Evolutionary conservation across 2,329 filamentous ascomycete genomes (phyloP), one percentile per base, ranked within the genome.

Genomic region (Podosphaera leucotricha): DNA sequence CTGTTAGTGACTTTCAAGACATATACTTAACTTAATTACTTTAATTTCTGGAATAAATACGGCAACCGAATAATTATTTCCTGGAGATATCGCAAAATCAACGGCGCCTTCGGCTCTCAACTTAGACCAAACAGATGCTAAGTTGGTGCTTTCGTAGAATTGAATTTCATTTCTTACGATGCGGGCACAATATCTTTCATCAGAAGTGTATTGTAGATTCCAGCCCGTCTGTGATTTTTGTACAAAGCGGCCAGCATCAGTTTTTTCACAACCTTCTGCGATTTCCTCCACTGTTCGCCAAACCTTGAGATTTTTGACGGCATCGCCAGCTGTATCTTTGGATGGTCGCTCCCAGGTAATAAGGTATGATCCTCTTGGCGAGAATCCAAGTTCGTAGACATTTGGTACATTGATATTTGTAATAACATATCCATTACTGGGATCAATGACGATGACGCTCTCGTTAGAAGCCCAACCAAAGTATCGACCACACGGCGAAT

Each of bases 111-210:
- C 90, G 43, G 85, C 82, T 50, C 80, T 78, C 60, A 98, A 68
- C 68, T 92, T 93, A 64, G 93, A 92, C 85, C 86, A 94, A 49
- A 92, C 83, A 41, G 75, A 86, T 53, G 71, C 67, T 57, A 95
- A 68, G 59, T 95, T 78, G 52, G 79, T 71, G 60, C 83, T 90
- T 63, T 92, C 73, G 66, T 87, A 95, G 62, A 98, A 93, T 57
- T 95, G 90, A 46, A 98, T 82, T 67, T 95, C 86, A 60, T 98
- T 98, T 61, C 83, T 94, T 55, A 95, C 87, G 49, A 78, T 71
- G 53, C 90, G 84, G 52, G 87, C 90, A 61, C 87, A 95, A 61
- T 83, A 87, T 60, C 77, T 74, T 69, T 98, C 90, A 59, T 98
- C 90, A 47, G 75, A 72, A 24, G 86, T 93, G 63, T 95, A 98